These are phyloP conservation scores for Nannizzia gypsea DNA, from an alignment of 2,329 filamentous ascomycete genomes.

Conservation along the genomic window DNA sequence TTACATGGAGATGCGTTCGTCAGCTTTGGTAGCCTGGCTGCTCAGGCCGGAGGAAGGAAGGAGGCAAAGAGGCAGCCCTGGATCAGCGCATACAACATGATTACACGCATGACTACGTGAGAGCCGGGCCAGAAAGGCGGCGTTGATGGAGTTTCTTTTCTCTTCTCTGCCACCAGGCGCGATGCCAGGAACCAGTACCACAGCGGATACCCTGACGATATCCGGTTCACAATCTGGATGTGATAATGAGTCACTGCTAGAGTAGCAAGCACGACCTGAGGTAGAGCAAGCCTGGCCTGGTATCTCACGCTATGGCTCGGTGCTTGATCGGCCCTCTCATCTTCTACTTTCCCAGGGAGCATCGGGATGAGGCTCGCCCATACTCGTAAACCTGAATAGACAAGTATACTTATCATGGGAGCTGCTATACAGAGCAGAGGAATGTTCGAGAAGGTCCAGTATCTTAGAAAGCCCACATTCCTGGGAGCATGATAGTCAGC, in stretches of 20 bases:
- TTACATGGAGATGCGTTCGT: not conserved
- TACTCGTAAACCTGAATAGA: slow-evolving; percentile 35
- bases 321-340: not conserved
- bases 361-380: slow-evolving; percentile 23
- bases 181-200: slow-evolving; percentile 76
- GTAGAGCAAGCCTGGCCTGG: slow-evolving; percentile 50
- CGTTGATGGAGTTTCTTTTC: not conserved
- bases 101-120: slow-evolving; percentile 46
- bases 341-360: slow-evolving; percentile 5
- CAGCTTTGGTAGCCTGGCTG: not conserved
- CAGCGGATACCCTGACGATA: slow-evolving; percentile 76
- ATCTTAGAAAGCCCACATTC: slow-evolving; percentile 76
- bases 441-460: slow-evolving; percentile 79
- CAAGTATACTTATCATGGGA: slow-evolving; percentile 61
- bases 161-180: slow-evolving; percentile 17
- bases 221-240: slow-evolving; percentile 82
- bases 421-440: slow-evolving; percentile 76
- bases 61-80: slow-evolving; percentile 77
- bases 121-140: slow-evolving; percentile 11
- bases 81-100: slow-evolving; percentile 70
- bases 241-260: slow-evolving; percentile 73
- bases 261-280: slow-evolving; percentile 59
- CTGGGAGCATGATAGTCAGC: slow-evolving; percentile 36
- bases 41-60: slow-evolving; percentile 78
- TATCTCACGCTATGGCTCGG: slow-evolving; percentile 15